Percentiles rank a stretch among this genome's conserved stretches.
These are phyloP conservation scores for Kluyveromyces nonfermentans DNA, from an alignment of 805 yeast species.

Conservation along the genomic window DNA sequence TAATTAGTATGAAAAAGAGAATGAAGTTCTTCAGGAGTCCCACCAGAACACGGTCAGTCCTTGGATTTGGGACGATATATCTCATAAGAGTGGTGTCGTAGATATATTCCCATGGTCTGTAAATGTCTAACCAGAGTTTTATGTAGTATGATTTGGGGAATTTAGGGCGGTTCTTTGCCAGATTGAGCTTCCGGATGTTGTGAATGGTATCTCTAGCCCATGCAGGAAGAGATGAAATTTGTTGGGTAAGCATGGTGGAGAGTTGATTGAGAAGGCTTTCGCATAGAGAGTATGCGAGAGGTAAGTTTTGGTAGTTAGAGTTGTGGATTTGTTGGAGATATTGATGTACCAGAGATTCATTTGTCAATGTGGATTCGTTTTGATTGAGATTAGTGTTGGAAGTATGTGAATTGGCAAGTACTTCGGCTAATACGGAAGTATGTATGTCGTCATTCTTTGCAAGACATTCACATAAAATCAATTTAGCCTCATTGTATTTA, in stretches of 20 bases:
- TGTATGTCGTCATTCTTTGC: not conserved
- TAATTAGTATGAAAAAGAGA: conserved; percentile 15
- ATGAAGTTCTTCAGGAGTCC: conserved; percentile 16
- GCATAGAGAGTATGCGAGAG: not conserved
- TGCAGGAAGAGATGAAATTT: not conserved
- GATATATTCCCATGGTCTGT: conserved; percentile 2
- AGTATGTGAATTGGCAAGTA: not conserved
- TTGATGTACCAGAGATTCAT: not conserved
- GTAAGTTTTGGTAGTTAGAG: not conserved
- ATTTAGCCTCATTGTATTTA: not conserved
- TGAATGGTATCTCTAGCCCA: not conserved
- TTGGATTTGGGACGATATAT: conserved; percentile 17
- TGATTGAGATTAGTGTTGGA: not conserved
- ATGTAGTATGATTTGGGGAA: conserved; percentile 3
- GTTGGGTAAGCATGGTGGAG: not conserved
- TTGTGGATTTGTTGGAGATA: not conserved
- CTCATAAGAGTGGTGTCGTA: conserved; percentile 5
- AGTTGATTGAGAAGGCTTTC: not conserved
- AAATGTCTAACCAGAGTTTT: not conserved
- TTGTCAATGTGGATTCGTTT: not conserved
- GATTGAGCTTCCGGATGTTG: not conserved
- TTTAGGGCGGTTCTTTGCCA: not conserved
- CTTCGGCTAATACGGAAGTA: not conserved
- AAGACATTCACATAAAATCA: not conserved
- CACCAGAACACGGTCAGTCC: conserved; percentile 9